Conservation (phyloP, 2,329 filamentous ascomycete genomes). For the Cladorrhinum sp. region DNA sequence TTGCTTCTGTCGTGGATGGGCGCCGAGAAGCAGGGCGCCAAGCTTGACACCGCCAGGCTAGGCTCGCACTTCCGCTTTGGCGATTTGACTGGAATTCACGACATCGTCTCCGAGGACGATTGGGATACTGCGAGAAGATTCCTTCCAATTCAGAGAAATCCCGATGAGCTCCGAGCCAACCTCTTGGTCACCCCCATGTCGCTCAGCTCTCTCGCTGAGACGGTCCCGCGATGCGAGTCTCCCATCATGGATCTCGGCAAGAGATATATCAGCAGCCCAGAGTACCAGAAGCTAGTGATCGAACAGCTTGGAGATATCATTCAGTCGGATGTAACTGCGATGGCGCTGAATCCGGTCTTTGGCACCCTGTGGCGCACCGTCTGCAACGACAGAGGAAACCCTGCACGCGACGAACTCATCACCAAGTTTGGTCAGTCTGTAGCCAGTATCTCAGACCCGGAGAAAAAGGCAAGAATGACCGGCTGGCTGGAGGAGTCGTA, state of each 20-base stretch:
- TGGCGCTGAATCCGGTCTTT: constrained; percentile 50
- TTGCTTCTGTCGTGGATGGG: constrained; percentile 46
- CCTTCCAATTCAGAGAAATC: constrained; percentile 10
- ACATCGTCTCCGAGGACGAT: constrained; percentile 20
- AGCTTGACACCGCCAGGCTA: constrained; percentile 6
- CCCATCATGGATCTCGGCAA: constrained; percentile 37
- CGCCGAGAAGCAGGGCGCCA: constrained; percentile 28
- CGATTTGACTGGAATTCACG: constrained; percentile 18
- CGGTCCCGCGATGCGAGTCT: constrained; percentile 27
- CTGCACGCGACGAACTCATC: constrained; percentile 41
- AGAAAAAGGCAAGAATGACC: constrained; percentile 41
- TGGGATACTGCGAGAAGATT: not conserved
- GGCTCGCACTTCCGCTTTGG: constrained; percentile 20
- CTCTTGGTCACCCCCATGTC: constrained; percentile 9
- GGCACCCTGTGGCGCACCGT: constrained; percentile 48
- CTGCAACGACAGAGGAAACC: constrained; percentile 44
- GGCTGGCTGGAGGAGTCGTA: constrained; percentile 51
- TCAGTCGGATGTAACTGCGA: constrained; percentile 39
- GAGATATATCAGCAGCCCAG: constrained; percentile 38
- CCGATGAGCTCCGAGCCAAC: constrained; percentile 13
- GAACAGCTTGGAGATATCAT: constrained; percentile 44
- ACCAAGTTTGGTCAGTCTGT: constrained; percentile 41
- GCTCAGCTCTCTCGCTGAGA: constrained; percentile 26
- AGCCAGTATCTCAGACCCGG: constrained; percentile 32
- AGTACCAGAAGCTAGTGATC: constrained; percentile 39